Evolutionary conservation across 2,329 filamentous ascomycete genomes (phyloP).

Genomic region (Xylaria arbuscula): DNA sequence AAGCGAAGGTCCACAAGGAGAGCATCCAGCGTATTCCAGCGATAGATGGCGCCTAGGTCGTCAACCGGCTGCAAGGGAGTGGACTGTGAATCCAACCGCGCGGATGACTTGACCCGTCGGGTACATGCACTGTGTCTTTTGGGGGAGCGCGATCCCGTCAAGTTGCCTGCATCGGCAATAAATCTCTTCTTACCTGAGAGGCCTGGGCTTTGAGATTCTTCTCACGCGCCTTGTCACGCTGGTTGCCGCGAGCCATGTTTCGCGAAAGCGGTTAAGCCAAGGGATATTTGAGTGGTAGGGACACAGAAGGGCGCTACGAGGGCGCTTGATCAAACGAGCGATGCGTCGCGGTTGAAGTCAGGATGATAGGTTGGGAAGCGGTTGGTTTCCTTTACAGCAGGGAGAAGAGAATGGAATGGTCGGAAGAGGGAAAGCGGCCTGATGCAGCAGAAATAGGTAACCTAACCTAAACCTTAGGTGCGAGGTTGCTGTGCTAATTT

Average conservation of each 20-base stretch:
- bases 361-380: conserved; percentile 20
- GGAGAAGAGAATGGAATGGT: conserved; percentile 28
- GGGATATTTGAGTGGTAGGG: conserved; percentile 4
- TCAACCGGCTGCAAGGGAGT: conserved; percentile 15
- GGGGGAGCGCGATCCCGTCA: conserved; percentile 22
- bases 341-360: conserved; percentile 37
- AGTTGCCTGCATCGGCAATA: conserved; percentile 18
- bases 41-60: background rate
- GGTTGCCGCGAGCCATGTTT: conserved; percentile 91
- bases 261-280: conserved; percentile 15
- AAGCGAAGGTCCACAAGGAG: background rate
- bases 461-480: background rate
- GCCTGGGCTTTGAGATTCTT: conserved; percentile 82
- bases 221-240: conserved; percentile 92
- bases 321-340: conserved; percentile 48
- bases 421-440: conserved; percentile 33
- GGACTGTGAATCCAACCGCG: conserved; percentile 21
- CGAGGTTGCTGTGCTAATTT: background rate
- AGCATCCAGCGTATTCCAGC: conserved; percentile 6
- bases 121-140: background rate
- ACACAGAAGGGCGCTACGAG: conserved; percentile 34
- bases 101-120: conserved; percentile 23
- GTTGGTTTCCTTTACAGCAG: conserved; percentile 5
- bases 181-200: conserved; percentile 60
- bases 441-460: conserved; percentile 31